Evolutionary conservation across 768 basidiomycete genomes (phyloP).

Genomic region (Ephemerocybe angulata): DNA sequence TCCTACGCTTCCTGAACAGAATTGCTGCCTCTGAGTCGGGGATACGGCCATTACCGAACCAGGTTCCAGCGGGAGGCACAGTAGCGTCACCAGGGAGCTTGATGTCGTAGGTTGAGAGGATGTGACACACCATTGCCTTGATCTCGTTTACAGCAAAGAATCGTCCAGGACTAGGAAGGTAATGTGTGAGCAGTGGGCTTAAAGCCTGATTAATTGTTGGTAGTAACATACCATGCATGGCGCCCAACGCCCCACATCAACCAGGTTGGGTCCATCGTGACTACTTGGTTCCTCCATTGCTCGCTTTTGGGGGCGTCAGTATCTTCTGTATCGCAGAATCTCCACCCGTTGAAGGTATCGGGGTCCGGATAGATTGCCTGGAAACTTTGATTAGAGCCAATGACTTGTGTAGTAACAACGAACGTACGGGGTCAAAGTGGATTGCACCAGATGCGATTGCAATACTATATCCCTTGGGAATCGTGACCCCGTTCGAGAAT

Average conservation of each 20-base stretch:
- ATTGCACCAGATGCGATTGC: not conserved
- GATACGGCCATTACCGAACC: not conserved
- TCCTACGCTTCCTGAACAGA: slow-evolving; percentile 2
- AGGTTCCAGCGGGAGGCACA: not conserved
- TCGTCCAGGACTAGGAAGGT: slow-evolving; percentile 33
- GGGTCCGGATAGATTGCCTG: slow-evolving; percentile 38
- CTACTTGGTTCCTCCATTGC: slow-evolving; percentile 28
- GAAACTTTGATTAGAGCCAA: too few species aligned
- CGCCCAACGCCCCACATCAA: slow-evolving; percentile 37
- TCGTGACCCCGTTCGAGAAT: slow-evolving; percentile 40
- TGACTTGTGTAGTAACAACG: not conserved
- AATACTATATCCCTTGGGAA: slow-evolving; percentile 23
- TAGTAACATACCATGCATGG: slow-evolving; percentile 24
- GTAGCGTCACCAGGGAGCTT: slow-evolving; percentile 13
- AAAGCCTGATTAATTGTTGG: not conserved
- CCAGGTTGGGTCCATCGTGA: slow-evolving; percentile 26
- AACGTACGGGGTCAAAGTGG: not conserved
- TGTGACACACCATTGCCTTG: slow-evolving; percentile 38
- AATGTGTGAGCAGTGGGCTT: not conserved
- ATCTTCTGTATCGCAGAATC: slow-evolving; percentile 36
- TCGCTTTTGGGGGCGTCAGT: slow-evolving; percentile 22
- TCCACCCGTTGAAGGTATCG: slow-evolving; percentile 40
- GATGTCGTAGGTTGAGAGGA: slow-evolving; percentile 39
- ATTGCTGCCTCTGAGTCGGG: not conserved
- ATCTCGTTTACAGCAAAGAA: slow-evolving; percentile 45